phyloP scores from a whole-genome alignment of 345 rosid species.

The Gossypium sturtianum region DNA sequence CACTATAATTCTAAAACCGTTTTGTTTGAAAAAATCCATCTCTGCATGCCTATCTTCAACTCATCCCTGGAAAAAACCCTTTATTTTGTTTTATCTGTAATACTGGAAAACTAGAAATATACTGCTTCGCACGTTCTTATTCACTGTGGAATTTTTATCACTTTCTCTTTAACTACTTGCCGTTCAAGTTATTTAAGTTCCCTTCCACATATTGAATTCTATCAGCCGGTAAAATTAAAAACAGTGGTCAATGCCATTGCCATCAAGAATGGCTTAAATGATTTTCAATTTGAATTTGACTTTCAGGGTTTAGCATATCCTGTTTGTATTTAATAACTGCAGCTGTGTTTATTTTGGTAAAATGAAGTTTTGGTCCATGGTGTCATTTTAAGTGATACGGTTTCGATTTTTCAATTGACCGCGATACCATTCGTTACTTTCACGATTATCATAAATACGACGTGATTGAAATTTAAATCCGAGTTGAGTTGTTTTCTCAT shows the following conservation, averaged over 20 bases:
- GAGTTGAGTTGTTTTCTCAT: background rate
- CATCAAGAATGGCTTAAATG: background rate
- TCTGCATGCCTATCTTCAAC: background rate
- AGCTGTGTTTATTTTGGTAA: background rate
- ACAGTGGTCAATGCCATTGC: background rate
- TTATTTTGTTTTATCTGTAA: background rate
- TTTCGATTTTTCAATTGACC: background rate
- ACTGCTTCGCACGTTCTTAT: background rate
- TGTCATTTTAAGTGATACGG: background rate
- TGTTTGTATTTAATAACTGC: background rate
- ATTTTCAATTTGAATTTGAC: background rate
- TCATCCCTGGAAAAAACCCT: background rate
- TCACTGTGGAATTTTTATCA: no score
- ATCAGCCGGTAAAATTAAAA: background rate
- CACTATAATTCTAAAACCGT: background rate
- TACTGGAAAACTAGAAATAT: background rate
- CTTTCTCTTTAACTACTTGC: background rate
- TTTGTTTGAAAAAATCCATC: background rate
- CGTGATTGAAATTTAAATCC: background rate
- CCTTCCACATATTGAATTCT: conserved; percentile 4
- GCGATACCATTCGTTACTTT: background rate
- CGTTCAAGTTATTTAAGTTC: background rate
- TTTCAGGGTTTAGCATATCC: background rate
- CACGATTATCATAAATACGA: background rate
- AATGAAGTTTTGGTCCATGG: background rate